Percentiles rank a stretch among this genome's conserved stretches.
Conservation (phyloP, 805 yeast genomes). For the Candida boidinii region DNA sequence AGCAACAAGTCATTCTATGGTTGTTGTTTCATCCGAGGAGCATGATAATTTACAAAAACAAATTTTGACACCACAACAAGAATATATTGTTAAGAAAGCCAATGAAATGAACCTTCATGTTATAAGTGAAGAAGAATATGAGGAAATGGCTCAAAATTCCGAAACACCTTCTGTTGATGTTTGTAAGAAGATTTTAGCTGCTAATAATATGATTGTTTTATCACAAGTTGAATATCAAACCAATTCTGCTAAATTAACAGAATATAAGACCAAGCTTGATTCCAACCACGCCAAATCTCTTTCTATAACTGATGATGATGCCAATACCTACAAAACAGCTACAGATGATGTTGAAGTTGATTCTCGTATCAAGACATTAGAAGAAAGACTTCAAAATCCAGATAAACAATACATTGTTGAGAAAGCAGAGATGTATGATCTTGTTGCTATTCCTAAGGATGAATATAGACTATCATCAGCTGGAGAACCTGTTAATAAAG, state of each 20-base stretch:
- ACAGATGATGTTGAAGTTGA: too few relatives aligned
- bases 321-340: too few relatives aligned
- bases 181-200: constrained; percentile 5
- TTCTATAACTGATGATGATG: too few relatives aligned
- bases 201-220: constrained; percentile 14
- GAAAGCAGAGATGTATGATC: constrained; percentile 17
- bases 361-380: too few relatives aligned
- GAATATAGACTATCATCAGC: constrained; percentile 7
- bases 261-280: too few relatives aligned
- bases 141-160: constrained; percentile 3
- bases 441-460: constrained; percentile 12
- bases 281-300: not conserved
- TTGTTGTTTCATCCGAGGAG: constrained; percentile 1
- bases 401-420: constrained; percentile 15
- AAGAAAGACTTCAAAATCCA: constrained; percentile 7
- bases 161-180: constrained; percentile 12
- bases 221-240: constrained; percentile 4
- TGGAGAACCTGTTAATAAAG: not conserved
- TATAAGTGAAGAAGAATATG: constrained; percentile 3
- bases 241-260: too few relatives aligned
- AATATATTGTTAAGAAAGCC: constrained; percentile 3
- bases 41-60: too few relatives aligned
- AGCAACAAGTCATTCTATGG: constrained; percentile 1
- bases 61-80: constrained; percentile 18
- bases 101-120: constrained; percentile 2